phyloP scores from a whole-genome alignment of 2,329 filamentous ascomycete species.

The Pseudogymnoascus sp. region DNA sequence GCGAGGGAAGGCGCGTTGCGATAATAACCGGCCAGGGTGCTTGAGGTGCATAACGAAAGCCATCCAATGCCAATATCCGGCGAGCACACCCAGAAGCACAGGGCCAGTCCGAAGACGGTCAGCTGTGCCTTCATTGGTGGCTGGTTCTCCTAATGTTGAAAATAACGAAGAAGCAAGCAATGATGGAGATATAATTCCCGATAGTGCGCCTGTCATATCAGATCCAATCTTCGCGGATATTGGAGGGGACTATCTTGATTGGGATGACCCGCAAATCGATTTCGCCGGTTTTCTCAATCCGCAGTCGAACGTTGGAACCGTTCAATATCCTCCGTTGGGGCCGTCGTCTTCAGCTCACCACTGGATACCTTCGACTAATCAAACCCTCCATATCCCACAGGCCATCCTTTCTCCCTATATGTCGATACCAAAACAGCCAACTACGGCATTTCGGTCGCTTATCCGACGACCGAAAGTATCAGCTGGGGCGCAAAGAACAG shows the following conservation, averaged over 20 bases:
- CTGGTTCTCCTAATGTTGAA: slow-evolving; percentile 10
- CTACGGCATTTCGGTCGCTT: slow-evolving; percentile 23
- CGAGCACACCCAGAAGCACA: slow-evolving; percentile 14
- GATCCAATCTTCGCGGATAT: slow-evolving; percentile 16
- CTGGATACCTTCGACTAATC: slow-evolving; percentile 14
- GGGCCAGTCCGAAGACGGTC: neutral
- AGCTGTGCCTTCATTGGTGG: slow-evolving; percentile 5
- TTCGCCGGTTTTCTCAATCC: slow-evolving; percentile 19
- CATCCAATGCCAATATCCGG: slow-evolving; percentile 32
- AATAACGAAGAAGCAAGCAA: slow-evolving; percentile 14
- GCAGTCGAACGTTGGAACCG: slow-evolving; percentile 15
- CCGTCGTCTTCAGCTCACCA: slow-evolving; percentile 16
- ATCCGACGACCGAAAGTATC: slow-evolving; percentile 22
- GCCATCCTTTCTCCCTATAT: slow-evolving; percentile 13
- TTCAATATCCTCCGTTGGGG: slow-evolving; percentile 14
- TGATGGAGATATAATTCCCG: slow-evolving; percentile 14
- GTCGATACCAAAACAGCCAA: slow-evolving; percentile 24
- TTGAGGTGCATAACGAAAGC: slow-evolving; percentile 32
- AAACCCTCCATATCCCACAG: slow-evolving; percentile 15
- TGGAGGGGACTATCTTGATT: slow-evolving; percentile 17
- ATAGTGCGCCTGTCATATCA: slow-evolving; percentile 15
- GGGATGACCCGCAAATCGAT: slow-evolving; percentile 19
- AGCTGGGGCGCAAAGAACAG: slow-evolving; percentile 27
- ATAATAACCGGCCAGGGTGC: slow-evolving; percentile 32
- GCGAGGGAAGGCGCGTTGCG: slow-evolving; percentile 32